Percentiles rank a stretch among this genome's conserved stretches.
These are phyloP conservation scores for Calvatia gigantea DNA, from an alignment of 768 basidiomycete genomes.

Conservation along the genomic window DNA sequence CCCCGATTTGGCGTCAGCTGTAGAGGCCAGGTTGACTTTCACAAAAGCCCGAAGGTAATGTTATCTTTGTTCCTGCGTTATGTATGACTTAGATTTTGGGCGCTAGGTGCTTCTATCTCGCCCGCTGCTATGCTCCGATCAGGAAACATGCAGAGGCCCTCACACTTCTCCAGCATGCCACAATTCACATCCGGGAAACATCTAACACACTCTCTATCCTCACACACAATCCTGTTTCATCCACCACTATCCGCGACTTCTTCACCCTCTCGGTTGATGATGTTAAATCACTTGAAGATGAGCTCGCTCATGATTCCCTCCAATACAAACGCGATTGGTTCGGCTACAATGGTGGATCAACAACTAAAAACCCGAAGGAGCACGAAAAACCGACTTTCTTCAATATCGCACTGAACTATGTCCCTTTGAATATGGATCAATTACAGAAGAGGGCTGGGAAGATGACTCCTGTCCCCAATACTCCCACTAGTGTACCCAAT, in stretches of 20 bases:
- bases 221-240: constrained; percentile 24
- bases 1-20: constrained; percentile 72
- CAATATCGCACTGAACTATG: constrained; percentile 92
- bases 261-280: constrained; percentile 47
- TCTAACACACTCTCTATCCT: constrained; percentile 44
- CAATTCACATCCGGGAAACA: constrained; percentile 73
- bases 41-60: constrained; percentile 70
- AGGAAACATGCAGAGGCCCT: constrained; percentile 75
- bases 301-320: constrained; percentile 42
- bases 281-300: constrained; percentile 50
- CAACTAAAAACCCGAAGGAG: constrained; percentile 38
- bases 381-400: constrained; percentile 89
- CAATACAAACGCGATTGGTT: constrained; percentile 77
- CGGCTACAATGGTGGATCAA: constrained; percentile 65
- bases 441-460: constrained; percentile 71
- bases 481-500: constrained; percentile 11
- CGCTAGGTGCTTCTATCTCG: constrained; percentile 68
- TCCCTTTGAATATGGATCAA: constrained; percentile 79
- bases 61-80: neutral
- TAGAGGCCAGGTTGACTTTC: constrained; percentile 73
- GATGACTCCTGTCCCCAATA: constrained; percentile 23
- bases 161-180: constrained; percentile 65
- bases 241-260: constrained; percentile 26
- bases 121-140: constrained; percentile 65
- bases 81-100: neutral